phyloP scores from a whole-genome alignment of 2,329 filamentous ascomycete species.

The Penicillium griseofulvum region DNA sequence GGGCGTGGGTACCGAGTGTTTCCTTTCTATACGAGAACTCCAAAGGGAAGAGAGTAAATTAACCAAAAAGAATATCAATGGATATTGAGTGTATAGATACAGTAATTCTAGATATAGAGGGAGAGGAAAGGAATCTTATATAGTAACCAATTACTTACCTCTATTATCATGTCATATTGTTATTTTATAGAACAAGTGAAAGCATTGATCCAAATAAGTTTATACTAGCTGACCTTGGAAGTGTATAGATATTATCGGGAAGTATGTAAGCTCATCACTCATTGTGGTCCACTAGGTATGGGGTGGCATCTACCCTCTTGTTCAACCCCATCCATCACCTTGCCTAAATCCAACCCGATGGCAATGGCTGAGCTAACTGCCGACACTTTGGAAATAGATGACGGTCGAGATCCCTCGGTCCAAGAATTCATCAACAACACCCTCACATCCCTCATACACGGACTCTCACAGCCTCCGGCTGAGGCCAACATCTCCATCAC shows the following conservation, averaged over 20 bases:
- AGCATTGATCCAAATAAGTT: background rate
- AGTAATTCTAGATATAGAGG: background rate
- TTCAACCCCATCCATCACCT: background rate
- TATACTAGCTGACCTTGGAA: too few relatives aligned
- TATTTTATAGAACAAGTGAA: too few relatives aligned
- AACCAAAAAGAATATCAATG: too few relatives aligned
- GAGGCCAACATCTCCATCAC: constrained; percentile 31
- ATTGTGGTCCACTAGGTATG: background rate
- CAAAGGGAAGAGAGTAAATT: background rate
- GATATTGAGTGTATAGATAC: background rate
- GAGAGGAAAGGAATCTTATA: background rate
- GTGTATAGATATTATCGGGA: too few relatives aligned
- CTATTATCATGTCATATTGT: background rate
- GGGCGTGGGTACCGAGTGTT: background rate
- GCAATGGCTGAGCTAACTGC: background rate
- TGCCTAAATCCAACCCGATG: background rate
- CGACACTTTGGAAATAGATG: background rate
- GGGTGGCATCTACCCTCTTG: background rate
- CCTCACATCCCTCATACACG: constrained; percentile 26
- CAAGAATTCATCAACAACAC: constrained; percentile 31
- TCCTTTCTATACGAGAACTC: background rate
- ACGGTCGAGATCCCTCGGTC: constrained; percentile 18
- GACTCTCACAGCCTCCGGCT: constrained; percentile 22
- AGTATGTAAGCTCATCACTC: background rate
- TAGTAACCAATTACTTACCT: background rate